Percentiles rank a stretch among this genome's conserved stretches.
These are phyloP conservation scores for Chlamydomonas reinhardtii DNA, from an alignment of 163 green algal species.

Conservation along the genomic window DNA sequence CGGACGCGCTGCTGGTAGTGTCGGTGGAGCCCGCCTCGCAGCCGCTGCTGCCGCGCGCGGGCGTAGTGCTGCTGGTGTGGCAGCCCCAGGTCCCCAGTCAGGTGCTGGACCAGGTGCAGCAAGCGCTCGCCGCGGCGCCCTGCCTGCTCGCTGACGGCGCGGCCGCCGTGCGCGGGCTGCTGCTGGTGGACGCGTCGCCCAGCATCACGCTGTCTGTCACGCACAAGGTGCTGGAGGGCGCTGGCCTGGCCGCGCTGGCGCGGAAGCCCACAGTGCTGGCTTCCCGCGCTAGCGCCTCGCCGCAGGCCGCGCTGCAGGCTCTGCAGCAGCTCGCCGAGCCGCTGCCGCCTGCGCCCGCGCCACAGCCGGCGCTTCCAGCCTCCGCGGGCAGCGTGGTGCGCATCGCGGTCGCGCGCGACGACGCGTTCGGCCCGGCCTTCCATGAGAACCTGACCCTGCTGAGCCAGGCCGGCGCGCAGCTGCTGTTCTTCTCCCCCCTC, in stretches of 20 bases:
- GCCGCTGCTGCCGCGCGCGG: constrained; percentile 4
- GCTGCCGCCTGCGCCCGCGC: neutral
- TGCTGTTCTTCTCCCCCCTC: constrained; percentile 90
- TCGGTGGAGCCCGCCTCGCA: neutral
- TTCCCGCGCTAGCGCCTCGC: neutral
- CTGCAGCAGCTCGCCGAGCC: constrained; percentile 21
- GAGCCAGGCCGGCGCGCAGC: constrained; percentile 63
- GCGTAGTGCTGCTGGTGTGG: constrained; percentile 33
- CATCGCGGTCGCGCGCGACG: constrained; percentile 44
- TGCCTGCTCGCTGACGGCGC: neutral
- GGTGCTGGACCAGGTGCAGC: neutral
- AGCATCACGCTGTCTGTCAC: constrained; percentile 40
- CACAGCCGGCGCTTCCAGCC: neutral
- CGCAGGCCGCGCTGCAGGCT: neutral
- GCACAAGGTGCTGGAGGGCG: constrained; percentile 33
- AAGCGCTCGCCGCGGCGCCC: too few species aligned
- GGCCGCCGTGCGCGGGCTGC: neutral
- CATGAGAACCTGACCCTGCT: constrained; percentile 74
- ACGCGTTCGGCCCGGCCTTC: constrained; percentile 43
- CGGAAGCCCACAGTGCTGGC: constrained; percentile 19
- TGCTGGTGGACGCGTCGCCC: constrained; percentile 31
- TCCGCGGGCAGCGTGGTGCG: neutral
- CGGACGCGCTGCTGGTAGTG: constrained; percentile 13
- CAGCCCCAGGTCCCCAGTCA: constrained; percentile 41
- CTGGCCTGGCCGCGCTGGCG: neutral